These are phyloP conservation scores for Monosporascus sp. DNA, from an alignment of 2,329 filamentous ascomycete genomes.

Conservation along the genomic window DNA sequence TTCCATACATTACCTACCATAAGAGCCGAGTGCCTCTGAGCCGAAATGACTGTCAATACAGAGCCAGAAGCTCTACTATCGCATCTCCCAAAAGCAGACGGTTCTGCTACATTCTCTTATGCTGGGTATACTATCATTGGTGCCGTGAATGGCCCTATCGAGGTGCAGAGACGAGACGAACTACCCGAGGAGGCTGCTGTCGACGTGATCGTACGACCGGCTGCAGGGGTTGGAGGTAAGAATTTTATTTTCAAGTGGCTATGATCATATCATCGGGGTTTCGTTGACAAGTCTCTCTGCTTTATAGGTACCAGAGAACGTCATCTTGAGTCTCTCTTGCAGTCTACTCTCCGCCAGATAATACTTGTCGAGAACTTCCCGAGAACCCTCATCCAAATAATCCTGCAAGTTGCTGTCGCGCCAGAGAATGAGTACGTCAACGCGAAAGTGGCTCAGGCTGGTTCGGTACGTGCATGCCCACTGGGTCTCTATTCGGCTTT, in stretches of 20 bases:
- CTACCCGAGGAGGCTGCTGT: slow-evolving; percentile 85
- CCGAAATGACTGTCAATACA: slow-evolving; percentile 37
- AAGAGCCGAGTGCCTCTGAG: not conserved
- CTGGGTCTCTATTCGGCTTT: not conserved
- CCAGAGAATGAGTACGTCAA: slow-evolving; percentile 62
- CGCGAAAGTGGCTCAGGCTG: slow-evolving; percentile 54
- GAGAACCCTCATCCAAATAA: slow-evolving; percentile 71
- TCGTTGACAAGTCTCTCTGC: slow-evolving; percentile 10
- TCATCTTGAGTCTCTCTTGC: slow-evolving; percentile 73
- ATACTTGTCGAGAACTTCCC: slow-evolving; percentile 72
- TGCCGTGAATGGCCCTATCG: slow-evolving; percentile 87
- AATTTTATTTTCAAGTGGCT: slow-evolving; percentile 6
- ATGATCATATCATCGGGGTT: slow-evolving; percentile 9
- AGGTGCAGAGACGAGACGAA: slow-evolving; percentile 83
- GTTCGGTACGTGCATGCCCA: slow-evolving; percentile 43
- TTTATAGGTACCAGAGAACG: slow-evolving; percentile 63
- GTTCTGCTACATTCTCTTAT: slow-evolving; percentile 71
- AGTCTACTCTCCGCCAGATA: slow-evolving; percentile 66
- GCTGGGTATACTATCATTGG: slow-evolving; percentile 76
- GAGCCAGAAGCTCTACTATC: slow-evolving; percentile 50
- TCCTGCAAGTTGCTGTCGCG: slow-evolving; percentile 67
- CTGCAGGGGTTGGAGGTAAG: slow-evolving; percentile 74
- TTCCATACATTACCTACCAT: too few relatives aligned
- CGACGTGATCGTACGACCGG: slow-evolving; percentile 84
- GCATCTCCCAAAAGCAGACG: slow-evolving; percentile 66